Percentiles rank a stretch among this genome's conserved stretches.
Evolutionary conservation across 345 rosid genomes (phyloP).

Genomic region (Corchorus capsularis): DNA sequence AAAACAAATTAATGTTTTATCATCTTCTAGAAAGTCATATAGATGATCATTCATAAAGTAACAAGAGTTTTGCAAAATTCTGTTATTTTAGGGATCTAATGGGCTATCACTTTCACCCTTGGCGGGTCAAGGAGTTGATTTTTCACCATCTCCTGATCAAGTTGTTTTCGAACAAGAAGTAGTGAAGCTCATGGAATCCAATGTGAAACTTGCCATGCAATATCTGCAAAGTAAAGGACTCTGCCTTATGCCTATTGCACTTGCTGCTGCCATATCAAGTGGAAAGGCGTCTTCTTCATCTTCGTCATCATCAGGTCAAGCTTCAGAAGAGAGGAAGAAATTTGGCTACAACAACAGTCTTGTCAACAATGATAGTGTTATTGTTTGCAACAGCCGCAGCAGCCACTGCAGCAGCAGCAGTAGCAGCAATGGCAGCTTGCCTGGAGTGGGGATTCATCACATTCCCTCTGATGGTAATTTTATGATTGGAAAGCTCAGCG

Average conservation of each 20-base stretch:
- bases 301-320: slow-evolving; percentile 10
- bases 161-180: slow-evolving; percentile 53
- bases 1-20: no score
- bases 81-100: slow-evolving; percentile 29
- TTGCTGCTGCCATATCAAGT: slow-evolving; percentile 42
- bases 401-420: slow-evolving; percentile 22
- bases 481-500: slow-evolving; percentile 17
- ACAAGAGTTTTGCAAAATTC: background rate
- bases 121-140: slow-evolving; percentile 31
- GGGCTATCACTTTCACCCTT: slow-evolving; percentile 32
- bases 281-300: slow-evolving; percentile 32
- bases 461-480: slow-evolving; percentile 11
- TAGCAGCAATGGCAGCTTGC: slow-evolving; percentile 25
- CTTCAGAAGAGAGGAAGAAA: slow-evolving; percentile 28
- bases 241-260: slow-evolving; percentile 61
- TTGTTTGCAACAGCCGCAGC: slow-evolving; percentile 9
- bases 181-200: slow-evolving; percentile 59
- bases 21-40: background rate
- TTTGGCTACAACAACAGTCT: slow-evolving; percentile 13
- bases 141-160: slow-evolving; percentile 39
- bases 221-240: slow-evolving; percentile 59
- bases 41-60: no score
- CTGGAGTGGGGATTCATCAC: slow-evolving; percentile 22
- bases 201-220: slow-evolving; percentile 58
- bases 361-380: slow-evolving; percentile 13